These are phyloP conservation scores for Penicillium brasilianum DNA, from an alignment of 2,329 filamentous ascomycete genomes.

Conservation along the genomic window DNA sequence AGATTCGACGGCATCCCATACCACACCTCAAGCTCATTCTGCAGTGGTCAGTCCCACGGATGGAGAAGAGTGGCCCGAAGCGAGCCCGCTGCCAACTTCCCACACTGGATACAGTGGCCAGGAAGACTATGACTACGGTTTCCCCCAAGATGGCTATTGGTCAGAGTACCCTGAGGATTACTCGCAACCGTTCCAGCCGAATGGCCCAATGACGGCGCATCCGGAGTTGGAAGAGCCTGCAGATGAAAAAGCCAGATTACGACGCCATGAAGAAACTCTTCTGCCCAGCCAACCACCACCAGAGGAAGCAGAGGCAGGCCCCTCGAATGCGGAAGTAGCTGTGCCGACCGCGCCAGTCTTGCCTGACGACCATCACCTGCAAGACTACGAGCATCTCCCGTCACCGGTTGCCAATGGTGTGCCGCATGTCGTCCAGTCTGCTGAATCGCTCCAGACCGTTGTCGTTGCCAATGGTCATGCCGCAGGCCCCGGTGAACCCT, in stretches of 20 bases:
- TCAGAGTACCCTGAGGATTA: conserved; percentile 37
- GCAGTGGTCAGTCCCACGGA: conserved; percentile 26
- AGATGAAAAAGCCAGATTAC: conserved; percentile 81
- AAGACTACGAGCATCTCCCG: conserved; percentile 48
- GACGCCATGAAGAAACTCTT: conserved; percentile 76
- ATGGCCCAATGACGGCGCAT: conserved; percentile 40
- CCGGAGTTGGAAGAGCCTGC: conserved; percentile 65
- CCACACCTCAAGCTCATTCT: conserved; percentile 14
- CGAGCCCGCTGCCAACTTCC: conserved; percentile 25
- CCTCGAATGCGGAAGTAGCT: conserved; percentile 48
- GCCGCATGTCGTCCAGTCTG: conserved; percentile 35
- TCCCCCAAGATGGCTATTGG: conserved; percentile 32
- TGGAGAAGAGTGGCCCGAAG: conserved; percentile 38
- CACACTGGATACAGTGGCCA: conserved; percentile 27
- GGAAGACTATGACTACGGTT: conserved; percentile 36
- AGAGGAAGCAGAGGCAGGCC: conserved; percentile 49
- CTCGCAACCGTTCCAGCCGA: conserved; percentile 30
- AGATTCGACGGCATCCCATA: conserved; percentile 36
- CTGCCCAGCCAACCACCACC: conserved; percentile 83
- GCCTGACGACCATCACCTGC: conserved; percentile 58
- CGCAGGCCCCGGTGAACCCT: conserved; percentile 49
- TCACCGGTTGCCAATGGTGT: conserved; percentile 28
- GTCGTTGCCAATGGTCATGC: conserved; percentile 40
- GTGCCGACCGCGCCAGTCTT: conserved; percentile 52
- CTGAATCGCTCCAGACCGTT: conserved; percentile 39